phyloP scores from a whole-genome alignment of 495 filamentous ascomycete genomes.

The Podospora didyma region DNA sequence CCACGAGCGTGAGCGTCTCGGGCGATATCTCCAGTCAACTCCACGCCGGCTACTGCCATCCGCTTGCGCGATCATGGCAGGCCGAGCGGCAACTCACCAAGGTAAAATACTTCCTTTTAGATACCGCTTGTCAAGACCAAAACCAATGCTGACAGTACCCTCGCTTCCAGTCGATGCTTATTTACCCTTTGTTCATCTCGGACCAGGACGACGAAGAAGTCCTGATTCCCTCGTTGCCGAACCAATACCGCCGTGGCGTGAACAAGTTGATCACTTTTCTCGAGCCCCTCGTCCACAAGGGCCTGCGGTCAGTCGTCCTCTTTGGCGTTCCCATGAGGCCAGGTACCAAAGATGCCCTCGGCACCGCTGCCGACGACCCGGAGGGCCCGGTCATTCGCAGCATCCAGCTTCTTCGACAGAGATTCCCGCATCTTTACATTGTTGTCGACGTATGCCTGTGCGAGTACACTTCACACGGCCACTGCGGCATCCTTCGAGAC shows the following conservation, averaged over 20 bases:
- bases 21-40: conserved; percentile 93
- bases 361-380: conserved; percentile 91
- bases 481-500: conserved; percentile 91
- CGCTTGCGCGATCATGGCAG: conserved; percentile 88
- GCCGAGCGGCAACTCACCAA: conserved; percentile 96
- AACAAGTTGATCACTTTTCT: conserved; percentile 84
- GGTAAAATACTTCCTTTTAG: conserved; percentile 48
- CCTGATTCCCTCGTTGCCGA: conserved; percentile 82
- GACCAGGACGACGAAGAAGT: conserved; percentile 91
- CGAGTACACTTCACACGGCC: conserved; percentile 98
- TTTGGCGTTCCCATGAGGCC: conserved; percentile 87
- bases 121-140: background rate
- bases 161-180: conserved; percentile 78
- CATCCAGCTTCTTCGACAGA: conserved; percentile 74
- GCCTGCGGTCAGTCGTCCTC: conserved; percentile 85
- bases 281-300: conserved; percentile 78
- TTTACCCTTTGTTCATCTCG: conserved; percentile 94
- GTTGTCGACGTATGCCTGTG: conserved; percentile 92
- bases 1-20: conserved; percentile 89
- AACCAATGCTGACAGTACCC: conserved; percentile 13
- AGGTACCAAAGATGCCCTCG: conserved; percentile 81
- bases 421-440: conserved; percentile 86
- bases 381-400: conserved; percentile 83
- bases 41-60: conserved; percentile 91
- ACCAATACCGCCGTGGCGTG: conserved; percentile 80